phyloP scores from a whole-genome alignment of 495 filamentous ascomycete genomes.

The Aspergillus funiculosus region DNA sequence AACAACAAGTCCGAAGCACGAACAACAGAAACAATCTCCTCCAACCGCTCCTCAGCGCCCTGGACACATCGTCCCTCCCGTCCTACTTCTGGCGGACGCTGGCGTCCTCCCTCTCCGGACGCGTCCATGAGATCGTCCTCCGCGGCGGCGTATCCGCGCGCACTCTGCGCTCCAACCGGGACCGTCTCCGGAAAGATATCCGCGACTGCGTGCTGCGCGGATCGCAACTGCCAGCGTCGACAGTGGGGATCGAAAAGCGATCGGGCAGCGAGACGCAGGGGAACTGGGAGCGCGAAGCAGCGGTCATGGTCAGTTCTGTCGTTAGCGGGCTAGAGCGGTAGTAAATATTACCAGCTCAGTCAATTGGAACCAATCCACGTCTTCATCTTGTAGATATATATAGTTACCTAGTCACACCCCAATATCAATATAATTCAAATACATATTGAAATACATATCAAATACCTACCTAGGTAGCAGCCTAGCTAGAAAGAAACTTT shows the following conservation, averaged over 20 bases:
- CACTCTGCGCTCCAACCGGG: slow-evolving; percentile 68
- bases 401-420: too few relatives aligned
- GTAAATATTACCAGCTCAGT: background rate
- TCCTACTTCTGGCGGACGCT: slow-evolving; percentile 90
- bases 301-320: slow-evolving; percentile 86
- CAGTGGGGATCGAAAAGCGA: slow-evolving; percentile 37
- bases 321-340: slow-evolving; percentile 47
- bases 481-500: too few relatives aligned
- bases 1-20: slow-evolving; percentile 8
- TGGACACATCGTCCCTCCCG: slow-evolving; percentile 82
- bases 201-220: slow-evolving; percentile 78
- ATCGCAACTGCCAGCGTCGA: slow-evolving; percentile 52
- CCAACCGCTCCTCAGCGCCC: slow-evolving; percentile 61
- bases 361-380: too few relatives aligned
- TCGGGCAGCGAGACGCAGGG: slow-evolving; percentile 39
- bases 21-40: slow-evolving; percentile 52
- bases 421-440: too few relatives aligned
- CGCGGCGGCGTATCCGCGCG: slow-evolving; percentile 79
- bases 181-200: slow-evolving; percentile 68
- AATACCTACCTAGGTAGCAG: too few relatives aligned
- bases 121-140: slow-evolving; percentile 75
- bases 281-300: slow-evolving; percentile 85
- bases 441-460: too few relatives aligned
- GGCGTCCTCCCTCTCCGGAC: slow-evolving; percentile 66
- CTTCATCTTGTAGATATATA: too few relatives aligned